Conservation (phyloP, 805 yeast species). For the Suhomyces vadensis region DNA sequence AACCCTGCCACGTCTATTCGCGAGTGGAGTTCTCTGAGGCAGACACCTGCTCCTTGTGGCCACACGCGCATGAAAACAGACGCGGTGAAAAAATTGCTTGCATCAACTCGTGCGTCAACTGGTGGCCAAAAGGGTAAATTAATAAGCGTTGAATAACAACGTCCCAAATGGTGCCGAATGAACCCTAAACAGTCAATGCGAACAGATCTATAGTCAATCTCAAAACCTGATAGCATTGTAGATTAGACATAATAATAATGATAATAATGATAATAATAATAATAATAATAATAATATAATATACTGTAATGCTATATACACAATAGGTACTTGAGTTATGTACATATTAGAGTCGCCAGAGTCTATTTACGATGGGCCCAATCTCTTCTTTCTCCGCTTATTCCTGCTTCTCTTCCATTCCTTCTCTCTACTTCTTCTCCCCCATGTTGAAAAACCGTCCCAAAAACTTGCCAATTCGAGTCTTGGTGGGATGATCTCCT, state of each 20-base stretch:
- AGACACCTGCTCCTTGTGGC: neutral
- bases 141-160: too few relatives aligned
- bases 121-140: too few relatives aligned
- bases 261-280: too few relatives aligned
- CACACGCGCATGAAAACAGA: neutral
- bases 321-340: neutral
- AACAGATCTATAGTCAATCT: too few relatives aligned
- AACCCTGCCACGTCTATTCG: too few relatives aligned
- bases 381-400: neutral
- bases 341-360: neutral
- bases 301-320: neutral
- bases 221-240: too few relatives aligned
- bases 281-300: too few relatives aligned
- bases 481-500: constrained; percentile 36
- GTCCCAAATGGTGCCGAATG: too few relatives aligned
- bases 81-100: constrained; percentile 1
- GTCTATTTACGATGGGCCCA: constrained; percentile 5
- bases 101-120: too few relatives aligned
- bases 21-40: too few relatives aligned
- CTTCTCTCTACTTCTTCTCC: constrained; percentile 4
- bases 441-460: constrained; percentile 23
- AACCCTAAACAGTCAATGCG: too few relatives aligned
- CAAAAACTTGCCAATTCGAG: constrained; percentile 26
- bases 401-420: neutral
- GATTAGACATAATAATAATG: too few relatives aligned